Evolutionary conservation across 2,329 filamentous ascomycete species (phyloP).

Genomic region (Xylaria sp.): DNA sequence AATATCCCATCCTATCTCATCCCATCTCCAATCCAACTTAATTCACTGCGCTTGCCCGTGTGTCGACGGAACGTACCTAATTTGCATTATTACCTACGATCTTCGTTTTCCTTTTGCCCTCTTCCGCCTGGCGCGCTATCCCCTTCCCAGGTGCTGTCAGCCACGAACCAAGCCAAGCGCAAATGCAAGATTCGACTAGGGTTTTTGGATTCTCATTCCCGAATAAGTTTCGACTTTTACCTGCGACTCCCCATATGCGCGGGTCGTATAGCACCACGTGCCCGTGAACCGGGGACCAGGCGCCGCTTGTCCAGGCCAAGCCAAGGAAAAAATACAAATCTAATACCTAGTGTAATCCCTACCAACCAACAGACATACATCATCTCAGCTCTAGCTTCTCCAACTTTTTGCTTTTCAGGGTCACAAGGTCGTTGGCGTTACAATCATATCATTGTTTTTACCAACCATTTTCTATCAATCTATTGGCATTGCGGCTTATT

Average conservation of each 20-base stretch:
- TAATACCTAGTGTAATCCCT: slow-evolving; percentile 15
- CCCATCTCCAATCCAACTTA: too few relatives aligned
- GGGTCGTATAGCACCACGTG: slow-evolving; percentile 35
- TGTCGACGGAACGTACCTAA: slow-evolving; percentile 11
- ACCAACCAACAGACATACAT: background rate
- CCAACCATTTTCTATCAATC: background rate
- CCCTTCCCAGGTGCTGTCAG: slow-evolving; percentile 17
- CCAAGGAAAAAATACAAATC: slow-evolving; percentile 8
- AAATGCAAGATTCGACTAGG: slow-evolving; percentile 33
- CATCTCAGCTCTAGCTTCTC: slow-evolving; percentile 23
- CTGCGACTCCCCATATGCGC: slow-evolving; percentile 14
- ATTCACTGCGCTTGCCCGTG: slow-evolving; percentile 8
- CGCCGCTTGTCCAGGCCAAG: slow-evolving; percentile 9
- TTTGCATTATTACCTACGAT: slow-evolving; percentile 17
- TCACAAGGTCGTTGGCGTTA: slow-evolving; percentile 15
- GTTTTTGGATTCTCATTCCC: slow-evolving; percentile 17
- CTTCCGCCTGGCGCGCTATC: slow-evolving; percentile 8
- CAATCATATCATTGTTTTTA: background rate
- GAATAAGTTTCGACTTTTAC: slow-evolving; percentile 17
- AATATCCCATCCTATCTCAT: background rate
- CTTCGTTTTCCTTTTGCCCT: background rate
- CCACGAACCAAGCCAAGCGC: slow-evolving; percentile 10
- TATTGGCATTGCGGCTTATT: slow-evolving; percentile 18
- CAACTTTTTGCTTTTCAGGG: background rate
- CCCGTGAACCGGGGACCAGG: slow-evolving; percentile 23